Base-by-base conservation (phyloP, 2,329 filamentous ascomycete genomes). In the Huntiella bhutanensis region DNA sequence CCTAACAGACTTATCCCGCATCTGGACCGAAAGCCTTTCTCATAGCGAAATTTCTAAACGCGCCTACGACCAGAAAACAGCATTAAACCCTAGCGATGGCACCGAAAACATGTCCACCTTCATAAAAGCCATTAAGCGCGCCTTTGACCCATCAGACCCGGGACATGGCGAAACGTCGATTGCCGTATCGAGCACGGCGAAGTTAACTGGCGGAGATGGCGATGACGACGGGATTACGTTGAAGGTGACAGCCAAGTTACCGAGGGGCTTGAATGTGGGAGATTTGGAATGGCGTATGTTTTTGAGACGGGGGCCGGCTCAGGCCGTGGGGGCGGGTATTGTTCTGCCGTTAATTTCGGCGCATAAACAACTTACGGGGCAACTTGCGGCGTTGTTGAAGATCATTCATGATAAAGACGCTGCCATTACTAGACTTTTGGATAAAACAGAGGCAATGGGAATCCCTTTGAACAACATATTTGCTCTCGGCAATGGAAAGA, bases 21-120 rank as follows among this genome's bases (percentile, higher is more conserved):
- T 86, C n/a, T 91, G 82, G 82, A 62, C 64, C 19, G 82, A 87
- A 60, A 66, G 59, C 6, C 61, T 86, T 16, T 69, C 75, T 47
- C 65, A 73, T 16, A 66, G 64, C n/a, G 67, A 64, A 8, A 80
- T 88, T 48, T 68, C 77, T 47, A 62, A 67, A 49, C 72, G 80
- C 49, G 79, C 75, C 28, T 65, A 73, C 47, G 62, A 70, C 17
- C 69, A 78, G 53, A 69, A 75, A 53, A 82, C 78, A 12, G 77
- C 72, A 51, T 85, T 88, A 51, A 81, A 88, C 56, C 77, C 82
- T 1, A 76, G 71, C 56, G 76, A 80, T 52, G 77, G 79, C 50
- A 64, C 67, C 0, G 71, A 75, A 43, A 82, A 88, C 55, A 73
- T 83, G 61, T 57, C 62, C 19, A 75, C 77, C 43, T 74, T 88